Evolutionary conservation across 805 yeast species (phyloP).

Genomic region (Candida michaelii): DNA sequence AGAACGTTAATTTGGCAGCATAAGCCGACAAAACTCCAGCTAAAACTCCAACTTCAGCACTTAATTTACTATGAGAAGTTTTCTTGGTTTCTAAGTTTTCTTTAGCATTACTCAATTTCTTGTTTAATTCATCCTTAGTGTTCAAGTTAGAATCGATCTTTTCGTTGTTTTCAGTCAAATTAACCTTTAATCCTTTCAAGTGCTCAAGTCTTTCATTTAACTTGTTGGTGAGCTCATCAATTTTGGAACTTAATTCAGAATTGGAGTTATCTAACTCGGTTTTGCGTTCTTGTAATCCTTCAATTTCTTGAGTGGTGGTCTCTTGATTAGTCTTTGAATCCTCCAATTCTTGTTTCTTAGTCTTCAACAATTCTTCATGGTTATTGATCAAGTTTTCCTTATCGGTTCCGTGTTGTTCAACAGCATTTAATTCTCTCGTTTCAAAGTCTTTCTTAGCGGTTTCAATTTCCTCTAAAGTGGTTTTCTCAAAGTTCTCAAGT

Average conservation of each 20-base stretch:
- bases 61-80: constrained; percentile 34
- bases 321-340: constrained; percentile 43
- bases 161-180: constrained; percentile 30
- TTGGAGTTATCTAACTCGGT: constrained; percentile 38
- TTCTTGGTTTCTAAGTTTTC: constrained; percentile 39
- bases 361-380: constrained; percentile 45
- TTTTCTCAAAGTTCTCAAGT: constrained; percentile 39
- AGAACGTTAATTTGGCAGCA: constrained; percentile 39
- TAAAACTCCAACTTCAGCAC: constrained; percentile 45
- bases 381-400: constrained; percentile 42
- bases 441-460: constrained; percentile 45
- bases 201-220: constrained; percentile 39
- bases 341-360: constrained; percentile 43
- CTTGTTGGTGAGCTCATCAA: constrained; percentile 44
- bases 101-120: constrained; percentile 34
- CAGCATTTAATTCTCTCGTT: constrained; percentile 47
- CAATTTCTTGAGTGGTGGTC: constrained; percentile 45
- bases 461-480: constrained; percentile 43
- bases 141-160: constrained; percentile 25
- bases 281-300: constrained; percentile 44
- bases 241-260: constrained; percentile 35
- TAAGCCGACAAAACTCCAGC: constrained; percentile 45
- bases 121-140: constrained; percentile 44
- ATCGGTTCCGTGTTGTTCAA: constrained; percentile 45
- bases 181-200: constrained; percentile 32